Evolutionary conservation across 1,284 basidiomycete genomes (phyloP).

Genomic region (Heterobasidion parviporum): DNA sequence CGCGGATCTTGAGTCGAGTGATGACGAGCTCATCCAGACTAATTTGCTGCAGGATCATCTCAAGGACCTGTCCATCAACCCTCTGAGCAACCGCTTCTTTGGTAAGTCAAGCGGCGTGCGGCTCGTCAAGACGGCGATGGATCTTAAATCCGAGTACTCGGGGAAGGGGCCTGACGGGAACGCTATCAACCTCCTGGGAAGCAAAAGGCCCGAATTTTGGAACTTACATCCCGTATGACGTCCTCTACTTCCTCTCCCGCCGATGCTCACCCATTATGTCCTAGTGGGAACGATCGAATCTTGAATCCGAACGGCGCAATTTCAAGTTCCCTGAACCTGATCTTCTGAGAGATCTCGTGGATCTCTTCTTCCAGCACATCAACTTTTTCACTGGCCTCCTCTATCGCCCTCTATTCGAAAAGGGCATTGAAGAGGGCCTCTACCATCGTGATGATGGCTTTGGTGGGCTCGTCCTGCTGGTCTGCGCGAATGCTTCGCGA

Average conservation of each 20-base stretch:
- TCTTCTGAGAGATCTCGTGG: constrained; percentile 52
- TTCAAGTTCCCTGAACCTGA: constrained; percentile 53
- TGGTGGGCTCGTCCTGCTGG: constrained; percentile 59
- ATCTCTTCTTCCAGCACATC: constrained; percentile 58
- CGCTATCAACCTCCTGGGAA: constrained; percentile 1
- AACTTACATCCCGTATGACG: constrained; percentile 16
- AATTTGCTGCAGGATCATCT: constrained; percentile 11
- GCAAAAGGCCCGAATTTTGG: constrained; percentile 22
- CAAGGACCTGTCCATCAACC: constrained; percentile 15
- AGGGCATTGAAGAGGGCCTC: constrained; percentile 44
- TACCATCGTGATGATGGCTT: constrained; percentile 57
- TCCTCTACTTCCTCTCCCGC: background rate
- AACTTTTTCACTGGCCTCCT: constrained; percentile 67
- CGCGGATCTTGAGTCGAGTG: constrained; percentile 27
- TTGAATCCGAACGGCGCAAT: constrained; percentile 21
- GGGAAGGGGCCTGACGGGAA: constrained; percentile 16
- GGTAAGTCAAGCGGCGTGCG: constrained; percentile 46
- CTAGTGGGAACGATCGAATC: constrained; percentile 24
- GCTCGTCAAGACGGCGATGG: constrained; percentile 40
- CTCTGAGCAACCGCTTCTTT: constrained; percentile 34
- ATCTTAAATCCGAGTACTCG: constrained; percentile 38
- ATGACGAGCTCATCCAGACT: constrained; percentile 14
- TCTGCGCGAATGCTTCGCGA: constrained; percentile 70
- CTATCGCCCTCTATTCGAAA: constrained; percentile 70
- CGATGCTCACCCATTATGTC: background rate